These are phyloP conservation scores for Phialophora verrucosa DNA, from an alignment of 2,329 filamentous ascomycete species.

Conservation along the genomic window DNA sequence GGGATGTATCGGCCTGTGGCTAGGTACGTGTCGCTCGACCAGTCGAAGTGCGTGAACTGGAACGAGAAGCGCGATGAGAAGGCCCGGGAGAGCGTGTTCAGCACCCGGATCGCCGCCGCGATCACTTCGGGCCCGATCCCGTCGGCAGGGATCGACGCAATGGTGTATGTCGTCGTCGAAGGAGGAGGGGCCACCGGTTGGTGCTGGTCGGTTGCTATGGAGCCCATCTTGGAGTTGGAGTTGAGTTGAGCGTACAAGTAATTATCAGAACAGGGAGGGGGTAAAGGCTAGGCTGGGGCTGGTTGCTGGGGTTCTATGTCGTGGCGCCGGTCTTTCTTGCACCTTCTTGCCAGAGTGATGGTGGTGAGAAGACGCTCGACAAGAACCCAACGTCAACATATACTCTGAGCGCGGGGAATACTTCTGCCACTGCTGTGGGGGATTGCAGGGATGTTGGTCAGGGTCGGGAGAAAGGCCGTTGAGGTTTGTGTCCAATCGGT, in stretches of 20 bases:
- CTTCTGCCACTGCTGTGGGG: neutral
- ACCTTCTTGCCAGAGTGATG: no score
- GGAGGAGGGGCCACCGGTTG: slow-evolving; percentile 14
- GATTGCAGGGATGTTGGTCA: no score
- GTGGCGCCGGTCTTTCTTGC: neutral
- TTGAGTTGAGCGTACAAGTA: neutral
- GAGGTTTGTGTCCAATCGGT: neutral
- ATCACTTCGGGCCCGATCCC: slow-evolving; percentile 74
- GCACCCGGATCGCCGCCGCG: slow-evolving; percentile 65
- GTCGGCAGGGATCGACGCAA: slow-evolving; percentile 71
- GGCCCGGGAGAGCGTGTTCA: slow-evolving; percentile 55
- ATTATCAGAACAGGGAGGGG: neutral
- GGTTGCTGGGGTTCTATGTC: neutral
- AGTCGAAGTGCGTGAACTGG: slow-evolving; percentile 68
- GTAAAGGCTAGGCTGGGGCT: neutral
- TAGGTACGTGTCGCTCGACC: slow-evolving; percentile 71
- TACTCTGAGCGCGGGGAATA: neutral
- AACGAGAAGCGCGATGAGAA: slow-evolving; percentile 63
- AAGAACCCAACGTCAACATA: neutral
- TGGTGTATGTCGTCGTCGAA: slow-evolving; percentile 40
- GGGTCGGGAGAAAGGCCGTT: neutral
- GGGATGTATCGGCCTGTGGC: slow-evolving; percentile 69
- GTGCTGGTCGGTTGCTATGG: neutral
- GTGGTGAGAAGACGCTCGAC: neutral
- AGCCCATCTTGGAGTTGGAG: neutral